Percentiles rank a stretch among this genome's conserved stretches.
phyloP scores from a whole-genome alignment of 2,329 filamentous ascomycete genomes.

The Aureobasidium leucospermi region DNA sequence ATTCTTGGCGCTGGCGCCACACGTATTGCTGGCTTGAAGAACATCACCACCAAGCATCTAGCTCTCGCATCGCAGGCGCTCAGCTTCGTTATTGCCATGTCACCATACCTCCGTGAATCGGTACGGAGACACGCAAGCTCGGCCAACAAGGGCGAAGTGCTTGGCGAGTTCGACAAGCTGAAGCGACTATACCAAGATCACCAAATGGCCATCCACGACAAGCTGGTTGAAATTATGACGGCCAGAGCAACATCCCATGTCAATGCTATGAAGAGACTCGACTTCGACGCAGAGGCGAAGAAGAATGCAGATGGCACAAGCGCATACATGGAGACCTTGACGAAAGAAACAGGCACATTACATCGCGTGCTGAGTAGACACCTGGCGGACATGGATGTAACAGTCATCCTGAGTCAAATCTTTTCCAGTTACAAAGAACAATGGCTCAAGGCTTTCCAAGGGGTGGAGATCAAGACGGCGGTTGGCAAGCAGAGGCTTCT shows the following conservation, averaged over 20 bases:
- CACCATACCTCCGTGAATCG: conserved; percentile 88
- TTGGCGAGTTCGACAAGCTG: conserved; percentile 84
- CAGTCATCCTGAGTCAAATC: conserved; percentile 78
- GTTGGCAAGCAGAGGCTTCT: conserved; percentile 69
- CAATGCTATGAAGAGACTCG: conserved; percentile 63
- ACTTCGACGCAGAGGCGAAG: conserved; percentile 57
- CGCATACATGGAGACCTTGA: conserved; percentile 77
- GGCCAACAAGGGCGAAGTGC: conserved; percentile 26
- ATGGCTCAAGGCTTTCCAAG: conserved; percentile 63
- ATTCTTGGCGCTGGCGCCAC: conserved; percentile 93
- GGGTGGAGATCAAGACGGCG: conserved; percentile 57
- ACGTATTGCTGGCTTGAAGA: conserved; percentile 79
- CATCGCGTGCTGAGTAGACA: conserved; percentile 79
- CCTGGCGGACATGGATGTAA: conserved; percentile 66
- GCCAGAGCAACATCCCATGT: conserved; percentile 67
- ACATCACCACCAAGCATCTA: conserved; percentile 93
- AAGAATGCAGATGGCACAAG: conserved; percentile 36
- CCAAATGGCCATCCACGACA: conserved; percentile 83
- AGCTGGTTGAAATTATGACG: conserved; percentile 87
- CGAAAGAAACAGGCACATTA: conserved; percentile 77
- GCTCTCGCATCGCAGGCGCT: conserved; percentile 85
- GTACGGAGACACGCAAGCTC: conserved; percentile 64
- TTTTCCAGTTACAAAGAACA: conserved; percentile 76
- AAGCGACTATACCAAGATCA: conserved; percentile 80
- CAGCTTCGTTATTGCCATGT: conserved; percentile 76